These are phyloP conservation scores for Schwanniomyces yamadae DNA, from an alignment of 805 yeast genomes.

Conservation along the genomic window DNA sequence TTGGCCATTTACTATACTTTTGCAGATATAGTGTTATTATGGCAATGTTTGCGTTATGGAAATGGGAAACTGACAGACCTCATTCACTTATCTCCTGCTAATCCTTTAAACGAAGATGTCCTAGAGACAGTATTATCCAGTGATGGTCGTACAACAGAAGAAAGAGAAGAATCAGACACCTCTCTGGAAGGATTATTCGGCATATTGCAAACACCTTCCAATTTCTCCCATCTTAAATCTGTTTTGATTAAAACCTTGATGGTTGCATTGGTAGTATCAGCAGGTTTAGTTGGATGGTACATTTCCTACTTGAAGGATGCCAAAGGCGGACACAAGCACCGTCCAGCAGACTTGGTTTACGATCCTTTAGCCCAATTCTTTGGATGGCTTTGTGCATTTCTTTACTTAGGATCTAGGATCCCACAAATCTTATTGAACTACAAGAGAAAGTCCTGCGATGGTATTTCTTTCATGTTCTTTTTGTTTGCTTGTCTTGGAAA, in stretches of 20 bases:
- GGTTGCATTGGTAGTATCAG: constrained; percentile 63
- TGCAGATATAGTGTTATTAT: constrained; percentile 81
- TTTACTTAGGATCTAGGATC: constrained; percentile 82
- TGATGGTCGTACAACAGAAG: constrained; percentile 31
- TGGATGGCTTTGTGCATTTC: constrained; percentile 76
- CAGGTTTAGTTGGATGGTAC: constrained; percentile 90
- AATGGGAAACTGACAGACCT: constrained; percentile 61
- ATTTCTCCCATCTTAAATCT: constrained; percentile 19
- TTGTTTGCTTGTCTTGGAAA: constrained; percentile 95
- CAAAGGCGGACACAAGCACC: constrained; percentile 27
- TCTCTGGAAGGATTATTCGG: background rate
- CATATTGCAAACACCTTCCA: constrained; percentile 2
- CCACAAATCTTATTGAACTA: constrained; percentile 90
- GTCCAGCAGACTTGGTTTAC: constrained; percentile 51
- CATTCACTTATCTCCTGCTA: constrained; percentile 84
- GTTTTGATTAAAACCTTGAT: constrained; percentile 43
- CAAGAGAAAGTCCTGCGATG: constrained; percentile 89
- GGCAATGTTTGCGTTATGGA: constrained; percentile 83
- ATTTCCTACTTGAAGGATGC: constrained; percentile 55
- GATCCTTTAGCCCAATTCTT: constrained; percentile 82
- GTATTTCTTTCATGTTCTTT: constrained; percentile 90
- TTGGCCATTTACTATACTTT: constrained; percentile 89
- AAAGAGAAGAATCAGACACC: background rate
- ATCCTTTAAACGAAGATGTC: constrained; percentile 72
- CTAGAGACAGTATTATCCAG: constrained; percentile 58